Percentiles rank a stretch among this genome's conserved stretches.
Conservation (phyloP, 495 filamentous ascomycete genomes). For the Ramalina peruviana region DNA sequence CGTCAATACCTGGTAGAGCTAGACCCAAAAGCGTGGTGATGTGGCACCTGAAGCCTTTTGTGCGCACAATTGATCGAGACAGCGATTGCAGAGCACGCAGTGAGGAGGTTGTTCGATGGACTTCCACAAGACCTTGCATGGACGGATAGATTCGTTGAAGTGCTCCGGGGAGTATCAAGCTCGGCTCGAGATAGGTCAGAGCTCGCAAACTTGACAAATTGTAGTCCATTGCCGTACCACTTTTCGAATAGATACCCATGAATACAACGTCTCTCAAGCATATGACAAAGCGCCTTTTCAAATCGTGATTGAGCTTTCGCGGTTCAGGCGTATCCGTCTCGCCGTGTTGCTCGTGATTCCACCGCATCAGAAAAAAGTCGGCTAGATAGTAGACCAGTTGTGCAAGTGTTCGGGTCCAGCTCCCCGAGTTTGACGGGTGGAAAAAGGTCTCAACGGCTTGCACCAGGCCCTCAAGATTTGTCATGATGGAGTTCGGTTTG, state of each 20-base stretch:
- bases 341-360: slow-evolving; percentile 86
- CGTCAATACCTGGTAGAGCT: slow-evolving; percentile 89
- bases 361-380: slow-evolving; percentile 95
- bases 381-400: slow-evolving; percentile 87
- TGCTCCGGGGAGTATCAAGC: slow-evolving; percentile 84
- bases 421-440: slow-evolving; percentile 90
- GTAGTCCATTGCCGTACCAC: slow-evolving; percentile 76
- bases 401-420: slow-evolving; percentile 79
- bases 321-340: slow-evolving; percentile 77
- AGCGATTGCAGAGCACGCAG: slow-evolving; percentile 81
- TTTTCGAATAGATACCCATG: slow-evolving; percentile 97
- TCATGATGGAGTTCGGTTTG: slow-evolving; percentile 61
- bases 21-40: slow-evolving; percentile 84
- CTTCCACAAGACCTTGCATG: slow-evolving; percentile 90
- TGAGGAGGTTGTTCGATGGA: slow-evolving; percentile 90
- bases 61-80: slow-evolving; percentile 73
- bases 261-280: slow-evolving; percentile 87
- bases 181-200: slow-evolving; percentile 79
- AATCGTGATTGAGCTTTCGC: slow-evolving; percentile 57
- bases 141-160: slow-evolving; percentile 94
- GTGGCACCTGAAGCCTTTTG: slow-evolving; percentile 89
- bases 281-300: slow-evolving; percentile 84
- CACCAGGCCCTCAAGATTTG: slow-evolving; percentile 82
- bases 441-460: slow-evolving; percentile 97
- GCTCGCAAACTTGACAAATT: slow-evolving; percentile 80